phyloP scores from a whole-genome alignment of 768 basidiomycete genomes.

The Udeniomyces megalosporus region DNA sequence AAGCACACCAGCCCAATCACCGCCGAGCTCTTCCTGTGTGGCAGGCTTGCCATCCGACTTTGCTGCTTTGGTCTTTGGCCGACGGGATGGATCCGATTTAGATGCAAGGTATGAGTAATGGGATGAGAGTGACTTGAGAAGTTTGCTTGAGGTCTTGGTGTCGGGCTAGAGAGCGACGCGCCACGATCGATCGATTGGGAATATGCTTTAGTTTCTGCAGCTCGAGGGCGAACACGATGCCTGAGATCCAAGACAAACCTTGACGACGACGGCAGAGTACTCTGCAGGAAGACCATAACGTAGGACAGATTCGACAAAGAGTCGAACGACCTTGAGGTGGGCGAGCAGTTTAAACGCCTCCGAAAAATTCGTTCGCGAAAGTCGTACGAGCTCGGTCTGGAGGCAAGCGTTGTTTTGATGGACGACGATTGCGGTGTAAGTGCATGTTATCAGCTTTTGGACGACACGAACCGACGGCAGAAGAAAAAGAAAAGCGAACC shows the following conservation, averaged over 20 bases:
- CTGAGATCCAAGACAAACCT: slow-evolving; percentile 46
- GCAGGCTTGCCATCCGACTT: slow-evolving; percentile 5
- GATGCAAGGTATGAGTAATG: slow-evolving; percentile 70
- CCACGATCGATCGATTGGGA: not conserved
- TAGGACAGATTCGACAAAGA: slow-evolving; percentile 89
- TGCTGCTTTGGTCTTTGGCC: slow-evolving; percentile 31
- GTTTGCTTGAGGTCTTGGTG: slow-evolving; percentile 63
- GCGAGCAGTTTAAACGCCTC: slow-evolving; percentile 89
- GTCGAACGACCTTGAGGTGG: slow-evolving; percentile 75
- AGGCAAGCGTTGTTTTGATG: not conserved
- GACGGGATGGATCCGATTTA: slow-evolving; percentile 37
- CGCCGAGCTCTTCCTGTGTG: slow-evolving; percentile 28
- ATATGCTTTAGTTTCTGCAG: too few relatives aligned
- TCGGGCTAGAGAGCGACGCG: slow-evolving; percentile 58
- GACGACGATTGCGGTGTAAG: not conserved
- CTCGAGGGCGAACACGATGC: not conserved
- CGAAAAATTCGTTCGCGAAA: slow-evolving; percentile 89
- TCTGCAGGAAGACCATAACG: slow-evolving; percentile 89
- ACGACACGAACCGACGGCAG: not conserved
- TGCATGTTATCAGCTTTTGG: not conserved
- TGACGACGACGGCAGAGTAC: slow-evolving; percentile 64
- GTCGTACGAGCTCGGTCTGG: slow-evolving; percentile 75
- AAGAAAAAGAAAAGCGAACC: slow-evolving; percentile 39
- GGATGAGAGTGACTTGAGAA: slow-evolving; percentile 49
- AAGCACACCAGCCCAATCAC: slow-evolving; percentile 81